Percentiles rank a stretch among this genome's conserved stretches.
phyloP scores from a whole-genome alignment of 495 filamentous ascomycete species.

The Penicillium salamii region DNA sequence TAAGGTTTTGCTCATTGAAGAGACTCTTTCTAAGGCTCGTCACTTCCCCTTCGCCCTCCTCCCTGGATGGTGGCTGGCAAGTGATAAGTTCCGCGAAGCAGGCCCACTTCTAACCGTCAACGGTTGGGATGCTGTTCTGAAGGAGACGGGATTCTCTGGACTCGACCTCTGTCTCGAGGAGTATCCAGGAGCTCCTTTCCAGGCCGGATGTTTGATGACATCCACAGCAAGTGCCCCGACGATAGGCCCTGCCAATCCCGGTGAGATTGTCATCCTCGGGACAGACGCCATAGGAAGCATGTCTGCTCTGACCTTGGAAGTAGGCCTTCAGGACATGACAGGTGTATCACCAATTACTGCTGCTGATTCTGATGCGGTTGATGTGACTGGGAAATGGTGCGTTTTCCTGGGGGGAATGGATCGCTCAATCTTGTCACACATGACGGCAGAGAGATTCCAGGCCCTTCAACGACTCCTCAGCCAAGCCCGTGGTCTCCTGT shows the following conservation, averaged over 20 bases:
- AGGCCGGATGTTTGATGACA: constrained; percentile 23
- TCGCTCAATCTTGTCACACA: constrained; percentile 19
- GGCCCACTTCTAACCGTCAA: constrained; percentile 21
- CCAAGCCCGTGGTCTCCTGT: constrained; percentile 25
- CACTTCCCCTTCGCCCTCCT: constrained; percentile 29
- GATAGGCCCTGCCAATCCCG: constrained; percentile 11
- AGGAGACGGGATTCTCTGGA: constrained; percentile 22
- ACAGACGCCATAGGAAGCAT: constrained; percentile 11
- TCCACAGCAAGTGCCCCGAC: constrained; percentile 15
- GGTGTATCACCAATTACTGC: constrained; percentile 6
- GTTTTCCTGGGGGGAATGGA: constrained; percentile 31
- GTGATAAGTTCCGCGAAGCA: constrained; percentile 16
- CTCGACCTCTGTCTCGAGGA: constrained; percentile 24
- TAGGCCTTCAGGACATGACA: constrained; percentile 12
- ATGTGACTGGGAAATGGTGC: constrained; percentile 29
- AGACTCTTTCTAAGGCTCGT: constrained; percentile 18
- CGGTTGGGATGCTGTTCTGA: constrained; percentile 24
- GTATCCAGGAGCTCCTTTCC: constrained; percentile 21
- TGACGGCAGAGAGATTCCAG: constrained; percentile 20
- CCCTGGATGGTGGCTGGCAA: constrained; percentile 30
- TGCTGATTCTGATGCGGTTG: constrained; percentile 4
- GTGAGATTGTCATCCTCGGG: constrained; percentile 22
- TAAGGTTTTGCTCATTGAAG: constrained; percentile 27
- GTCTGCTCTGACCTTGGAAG: constrained; percentile 11
- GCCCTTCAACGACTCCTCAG: constrained; percentile 23